Evolutionary conservation across 768 basidiomycete genomes (phyloP), one percentile per base, ranked within the genome.

Genomic region (Podaxis sp.): DNA sequence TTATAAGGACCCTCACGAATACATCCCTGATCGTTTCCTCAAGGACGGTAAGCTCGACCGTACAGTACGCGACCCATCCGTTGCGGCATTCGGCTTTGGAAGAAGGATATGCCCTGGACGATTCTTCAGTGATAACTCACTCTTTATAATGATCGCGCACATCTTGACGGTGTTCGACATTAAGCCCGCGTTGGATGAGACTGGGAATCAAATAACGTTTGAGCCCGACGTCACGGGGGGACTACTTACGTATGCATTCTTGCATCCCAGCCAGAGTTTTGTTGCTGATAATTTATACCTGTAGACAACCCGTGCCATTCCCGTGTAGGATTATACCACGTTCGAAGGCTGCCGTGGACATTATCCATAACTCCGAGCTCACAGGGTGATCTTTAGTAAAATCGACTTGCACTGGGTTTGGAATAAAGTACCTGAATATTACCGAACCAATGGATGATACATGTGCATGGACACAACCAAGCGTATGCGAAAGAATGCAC

Each of bases 61-160:
- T 5, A 13, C 29, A 24, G 43, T 59, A 17, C 53, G 57, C 9
- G 57, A 64, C 37, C 63, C 63, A 36, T 33, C 41, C 27, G 57
- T 49, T 5, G 57, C 57, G 6, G 62, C 62, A 8, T 64, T 64
- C 29, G 63, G 57, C 17, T 64, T 29, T 22, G 63, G 63, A 17
- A 57, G 63, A 24, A 40, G 68, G 29, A 66, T 67, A 9, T 70
- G 67, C 41, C 68, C 69, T 13, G 69, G 69, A 9, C 64, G 67
- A 7, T 66, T 64, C 52, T 55, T 70, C 25, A 64, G 64, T 19
- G 43, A 66, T 38, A 59, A 66, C 11, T 59, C 60, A 6, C 55
- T 70, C 12, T 66, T 58, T 53, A 63, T 62, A 11, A 49, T 68
- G 36, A 57, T 66, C 12, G 62, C 69, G 9, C 63, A 64, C 27